Conservation (phyloP, 345 rosid species). For the Populus nigra region DNA sequence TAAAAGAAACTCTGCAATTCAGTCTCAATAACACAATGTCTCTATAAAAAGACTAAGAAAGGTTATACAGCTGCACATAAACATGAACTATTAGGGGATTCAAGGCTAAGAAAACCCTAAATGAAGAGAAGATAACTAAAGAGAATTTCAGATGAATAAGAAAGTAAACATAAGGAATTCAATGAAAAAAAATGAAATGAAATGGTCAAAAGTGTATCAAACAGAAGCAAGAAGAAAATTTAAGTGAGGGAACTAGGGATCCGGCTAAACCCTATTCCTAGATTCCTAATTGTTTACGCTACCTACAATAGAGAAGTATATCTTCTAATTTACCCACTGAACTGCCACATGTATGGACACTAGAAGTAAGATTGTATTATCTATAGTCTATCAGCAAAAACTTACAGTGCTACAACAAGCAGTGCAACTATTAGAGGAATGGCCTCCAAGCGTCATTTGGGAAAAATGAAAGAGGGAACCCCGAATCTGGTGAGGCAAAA, state of each 20-base stretch:
- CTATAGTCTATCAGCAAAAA: background rate
- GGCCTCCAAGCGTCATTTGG: constrained; percentile 76
- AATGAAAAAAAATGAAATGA: no score
- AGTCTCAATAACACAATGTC: background rate
- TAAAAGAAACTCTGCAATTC: background rate
- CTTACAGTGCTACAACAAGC: constrained; percentile 87
- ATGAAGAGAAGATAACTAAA: background rate
- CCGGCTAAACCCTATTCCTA: background rate
- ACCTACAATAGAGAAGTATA: background rate
- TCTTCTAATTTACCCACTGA: background rate
- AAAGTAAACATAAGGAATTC: no score
- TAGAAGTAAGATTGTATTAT: background rate
- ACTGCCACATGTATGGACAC: background rate
- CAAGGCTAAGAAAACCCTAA: background rate
- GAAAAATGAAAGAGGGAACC: constrained; percentile 82
- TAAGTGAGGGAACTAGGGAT: background rate
- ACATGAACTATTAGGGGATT: background rate
- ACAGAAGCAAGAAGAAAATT: no score
- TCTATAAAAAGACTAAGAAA: background rate
- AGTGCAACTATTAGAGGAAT: constrained; percentile 79
- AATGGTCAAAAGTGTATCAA: no score
- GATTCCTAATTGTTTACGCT: background rate
- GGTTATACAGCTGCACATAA: background rate
- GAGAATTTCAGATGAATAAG: background rate
- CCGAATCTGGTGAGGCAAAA: constrained; percentile 91